Evolutionary conservation across 169 alveolate genomes (phyloP), one percentile per base, ranked within the genome.

Genomic region (Neospora caninum): DNA sequence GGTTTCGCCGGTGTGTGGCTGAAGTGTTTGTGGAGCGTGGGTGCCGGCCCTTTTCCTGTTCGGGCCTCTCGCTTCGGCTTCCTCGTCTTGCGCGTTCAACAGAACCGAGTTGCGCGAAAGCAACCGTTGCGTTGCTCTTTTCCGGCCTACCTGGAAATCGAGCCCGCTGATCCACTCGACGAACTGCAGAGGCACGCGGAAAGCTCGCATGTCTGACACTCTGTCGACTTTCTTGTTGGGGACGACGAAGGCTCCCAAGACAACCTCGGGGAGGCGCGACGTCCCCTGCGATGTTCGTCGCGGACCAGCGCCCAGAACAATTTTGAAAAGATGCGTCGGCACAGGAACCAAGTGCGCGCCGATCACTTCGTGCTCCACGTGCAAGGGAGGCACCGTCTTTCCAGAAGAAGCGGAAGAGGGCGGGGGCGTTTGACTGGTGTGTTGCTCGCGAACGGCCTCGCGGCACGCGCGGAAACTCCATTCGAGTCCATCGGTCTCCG

Each of bases 91-190:
- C n/a, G n/a, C n/a, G n/a, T n/a, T n/a, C n/a, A n/a, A n/a, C n/a
- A n/a, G n/a, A n/a, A n/a, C n/a, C n/a, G n/a, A n/a, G n/a, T n/a
- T n/a, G n/a, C n/a, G n/a, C n/a, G n/a, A n/a, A n/a, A n/a, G n/a
- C n/a, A n/a, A n/a, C 58, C 22, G 4, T 13, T 49, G 58, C 13
- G 22, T 13, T 49, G 4, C 13, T 49, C 13, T 4, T 49, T 49
- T 13, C 4, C 58, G 58, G 58, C 13, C 58, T 49, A 82, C 89
- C 64, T 82, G 64, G 64, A 82, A 82, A 10, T 42, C 64, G 41
- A 82, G 89, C 67, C 89, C 89, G 41, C 67, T 82, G n/a, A 36
- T 42, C 67, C 53, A 82, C 36, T 82, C 89, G 38, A 82, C 41
- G 67, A 82, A 82, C 64, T 42, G 39, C 36, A 82, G 54, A 1